phyloP scores from a whole-genome alignment of 2,329 filamentous ascomycete genomes.

The Xylariales sp. region DNA sequence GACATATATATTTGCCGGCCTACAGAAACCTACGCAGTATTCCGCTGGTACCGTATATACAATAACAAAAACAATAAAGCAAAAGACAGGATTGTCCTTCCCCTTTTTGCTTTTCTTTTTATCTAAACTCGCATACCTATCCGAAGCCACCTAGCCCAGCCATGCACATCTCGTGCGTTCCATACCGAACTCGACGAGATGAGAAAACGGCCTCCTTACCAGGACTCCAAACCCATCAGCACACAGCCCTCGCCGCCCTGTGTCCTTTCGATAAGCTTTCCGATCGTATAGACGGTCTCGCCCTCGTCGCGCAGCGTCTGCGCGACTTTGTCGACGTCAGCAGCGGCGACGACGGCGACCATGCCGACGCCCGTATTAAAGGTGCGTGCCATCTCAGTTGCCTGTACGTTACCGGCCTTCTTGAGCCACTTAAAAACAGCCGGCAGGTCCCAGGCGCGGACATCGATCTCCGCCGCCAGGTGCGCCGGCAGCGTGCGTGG shows the following conservation, averaged over 20 bases:
- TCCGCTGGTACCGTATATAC: background rate
- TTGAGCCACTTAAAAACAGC: constrained; percentile 90
- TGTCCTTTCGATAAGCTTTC: constrained; percentile 71
- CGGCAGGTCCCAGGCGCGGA: constrained; percentile 78
- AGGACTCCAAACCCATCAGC: constrained; percentile 66
- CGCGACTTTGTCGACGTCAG: constrained; percentile 70
- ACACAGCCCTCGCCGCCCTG: constrained; percentile 68
- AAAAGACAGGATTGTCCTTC: too few species aligned
- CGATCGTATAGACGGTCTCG: constrained; percentile 82
- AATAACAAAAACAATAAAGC: too few species aligned
- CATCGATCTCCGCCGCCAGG: constrained; percentile 84
- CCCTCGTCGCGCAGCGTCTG: constrained; percentile 72
- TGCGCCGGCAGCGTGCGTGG: constrained; percentile 88
- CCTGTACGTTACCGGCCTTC: constrained; percentile 73
- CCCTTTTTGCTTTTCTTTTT: too few species aligned
- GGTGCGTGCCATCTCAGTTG: constrained; percentile 85
- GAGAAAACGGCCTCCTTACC: constrained; percentile 44
- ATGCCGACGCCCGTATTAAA: constrained; percentile 98
- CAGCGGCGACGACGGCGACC: constrained; percentile 82
- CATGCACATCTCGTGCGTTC: too few species aligned
- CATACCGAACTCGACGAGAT: background rate
- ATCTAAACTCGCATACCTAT: too few species aligned
- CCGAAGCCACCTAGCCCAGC: too few species aligned
- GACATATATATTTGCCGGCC: background rate
- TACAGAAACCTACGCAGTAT: background rate